Conservation (phyloP, 352 stramenopile genomes). For the Phytophthora hibernalis region DNA sequence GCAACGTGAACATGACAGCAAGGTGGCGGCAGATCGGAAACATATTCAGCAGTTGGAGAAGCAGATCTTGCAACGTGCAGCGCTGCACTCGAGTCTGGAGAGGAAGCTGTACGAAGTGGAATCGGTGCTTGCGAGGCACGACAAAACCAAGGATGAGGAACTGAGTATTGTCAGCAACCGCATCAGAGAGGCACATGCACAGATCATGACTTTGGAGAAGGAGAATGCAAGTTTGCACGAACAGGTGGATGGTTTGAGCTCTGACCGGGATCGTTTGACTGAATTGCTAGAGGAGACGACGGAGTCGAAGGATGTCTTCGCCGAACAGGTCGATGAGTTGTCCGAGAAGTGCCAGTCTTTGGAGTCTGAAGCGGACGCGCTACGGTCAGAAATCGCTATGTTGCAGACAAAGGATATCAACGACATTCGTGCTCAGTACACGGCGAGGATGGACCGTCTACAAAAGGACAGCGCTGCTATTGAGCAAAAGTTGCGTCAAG, state of each 20-base stretch:
- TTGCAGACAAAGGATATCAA: slow-evolving; percentile 72
- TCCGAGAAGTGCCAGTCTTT: slow-evolving; percentile 44
- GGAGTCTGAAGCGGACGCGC: slow-evolving; percentile 58
- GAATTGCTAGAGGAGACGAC: slow-evolving; percentile 46
- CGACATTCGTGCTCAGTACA: slow-evolving; percentile 53
- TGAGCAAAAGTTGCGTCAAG: slow-evolving; percentile 55
- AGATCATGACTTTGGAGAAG: slow-evolving; percentile 43
- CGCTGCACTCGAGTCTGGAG: slow-evolving; percentile 68
- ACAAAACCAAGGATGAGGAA: slow-evolving; percentile 56
- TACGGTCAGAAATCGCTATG: slow-evolving; percentile 69
- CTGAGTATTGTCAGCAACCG: slow-evolving; percentile 43
- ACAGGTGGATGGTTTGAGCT: slow-evolving; percentile 37
- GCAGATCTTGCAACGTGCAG: slow-evolving; percentile 72
- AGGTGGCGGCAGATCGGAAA: slow-evolving; percentile 60
- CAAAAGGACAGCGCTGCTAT: slow-evolving; percentile 52
- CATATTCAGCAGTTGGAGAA: slow-evolving; percentile 80
- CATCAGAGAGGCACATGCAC: slow-evolving; percentile 34
- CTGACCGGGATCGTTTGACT: slow-evolving; percentile 44
- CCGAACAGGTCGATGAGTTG: slow-evolving; percentile 58
- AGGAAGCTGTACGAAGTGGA: slow-evolving; percentile 82
- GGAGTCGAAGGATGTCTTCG: slow-evolving; percentile 61
- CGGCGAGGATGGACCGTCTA: slow-evolving; percentile 52
- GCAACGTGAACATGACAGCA: slow-evolving; percentile 79
- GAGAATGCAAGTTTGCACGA: slow-evolving; percentile 46
- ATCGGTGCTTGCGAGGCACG: slow-evolving; percentile 56